Percentiles rank a stretch among this genome's conserved stretches.
These are phyloP conservation scores for Sporothrix pallida DNA, from an alignment of 2,329 filamentous ascomycete species.

Conservation along the genomic window DNA sequence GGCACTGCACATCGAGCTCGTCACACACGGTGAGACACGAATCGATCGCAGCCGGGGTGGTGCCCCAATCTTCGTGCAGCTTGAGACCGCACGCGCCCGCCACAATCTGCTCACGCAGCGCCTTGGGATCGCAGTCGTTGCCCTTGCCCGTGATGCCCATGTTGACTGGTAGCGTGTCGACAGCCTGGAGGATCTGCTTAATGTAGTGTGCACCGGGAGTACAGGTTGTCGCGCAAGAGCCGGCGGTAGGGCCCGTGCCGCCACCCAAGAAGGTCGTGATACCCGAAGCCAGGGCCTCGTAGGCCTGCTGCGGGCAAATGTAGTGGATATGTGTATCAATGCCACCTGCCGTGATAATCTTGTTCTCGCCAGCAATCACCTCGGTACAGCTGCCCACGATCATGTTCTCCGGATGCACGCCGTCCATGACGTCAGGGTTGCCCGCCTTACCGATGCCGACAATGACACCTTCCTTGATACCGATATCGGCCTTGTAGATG, in stretches of 20 bases:
- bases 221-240: constrained; percentile 90
- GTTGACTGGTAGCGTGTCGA: constrained; percentile 81
- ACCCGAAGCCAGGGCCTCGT: constrained; percentile 82
- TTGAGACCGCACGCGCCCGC: constrained; percentile 92
- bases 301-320: constrained; percentile 90
- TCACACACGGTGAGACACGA: constrained; percentile 85
- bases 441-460: constrained; percentile 91
- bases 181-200: constrained; percentile 86
- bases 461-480: constrained; percentile 85
- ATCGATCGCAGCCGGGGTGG: constrained; percentile 89
- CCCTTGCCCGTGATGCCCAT: constrained; percentile 92
- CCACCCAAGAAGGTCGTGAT: constrained; percentile 91
- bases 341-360: constrained; percentile 88
- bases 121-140: constrained; percentile 75
- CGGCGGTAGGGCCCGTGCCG: constrained; percentile 89
- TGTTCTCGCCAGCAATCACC: constrained; percentile 86
- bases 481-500: constrained; percentile 96
- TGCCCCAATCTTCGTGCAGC: constrained; percentile 95
- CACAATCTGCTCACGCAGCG: constrained; percentile 77
- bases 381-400: constrained; percentile 88
- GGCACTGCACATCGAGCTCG: constrained; percentile 87
- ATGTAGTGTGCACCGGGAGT: constrained; percentile 85
- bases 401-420: constrained; percentile 73
- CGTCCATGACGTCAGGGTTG: constrained; percentile 96
- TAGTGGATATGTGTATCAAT: constrained; percentile 92